Base-by-base conservation (phyloP, 495 filamentous ascomycete species). In the Trichoderma erinaceum region DNA sequence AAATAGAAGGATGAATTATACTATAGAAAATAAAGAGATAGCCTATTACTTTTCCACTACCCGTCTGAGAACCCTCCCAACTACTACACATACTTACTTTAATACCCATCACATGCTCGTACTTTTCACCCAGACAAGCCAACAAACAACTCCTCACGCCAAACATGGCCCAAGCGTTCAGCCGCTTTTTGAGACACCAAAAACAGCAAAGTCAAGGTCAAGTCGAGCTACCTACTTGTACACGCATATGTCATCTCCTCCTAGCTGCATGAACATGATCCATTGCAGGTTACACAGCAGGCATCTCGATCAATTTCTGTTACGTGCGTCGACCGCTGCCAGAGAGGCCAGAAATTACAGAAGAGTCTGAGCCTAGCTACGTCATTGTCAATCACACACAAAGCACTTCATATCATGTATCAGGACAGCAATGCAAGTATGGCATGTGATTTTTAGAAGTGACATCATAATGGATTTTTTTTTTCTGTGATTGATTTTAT, bases 351-450 rank as follows among this genome's bases (percentile, higher is more conserved):
- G 2, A 38, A 6, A 38, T 5, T 5, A 38, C 3, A 7, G 35
- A 10, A 7, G 48, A 8, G 16, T 52, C n/a, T n/a, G 46, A 50
- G 48, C n/a, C n/a, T 10, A 21, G 48, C 56, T 61, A 29, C 27
- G 56, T 61, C 56, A 61, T 61, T 1, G 44, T 32, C 8, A 35
- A 15, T 29, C 3, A 35, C 56, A 32, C 56, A 32, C 16, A 29
- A 29, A 13, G 1, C 44, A 48, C 12, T 15, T n/a, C 44, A 48
- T 4, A 29, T 29, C 29, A n/a, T 48, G 44, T n/a, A n/a, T 48
- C 44, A 2, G 44, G 7, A 4, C 13, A 48, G 12, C 8, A 48
- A 48, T 83, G 70, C 44, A 0, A 18, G 44, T 4, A 6, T n/a
- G 13, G n/a, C 44, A 48, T 50, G 69, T 35, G 23, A 50, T 27